These are phyloP conservation scores for Neurospora sp. DNA, from an alignment of 495 filamentous ascomycete genomes.

Conservation along the genomic window DNA sequence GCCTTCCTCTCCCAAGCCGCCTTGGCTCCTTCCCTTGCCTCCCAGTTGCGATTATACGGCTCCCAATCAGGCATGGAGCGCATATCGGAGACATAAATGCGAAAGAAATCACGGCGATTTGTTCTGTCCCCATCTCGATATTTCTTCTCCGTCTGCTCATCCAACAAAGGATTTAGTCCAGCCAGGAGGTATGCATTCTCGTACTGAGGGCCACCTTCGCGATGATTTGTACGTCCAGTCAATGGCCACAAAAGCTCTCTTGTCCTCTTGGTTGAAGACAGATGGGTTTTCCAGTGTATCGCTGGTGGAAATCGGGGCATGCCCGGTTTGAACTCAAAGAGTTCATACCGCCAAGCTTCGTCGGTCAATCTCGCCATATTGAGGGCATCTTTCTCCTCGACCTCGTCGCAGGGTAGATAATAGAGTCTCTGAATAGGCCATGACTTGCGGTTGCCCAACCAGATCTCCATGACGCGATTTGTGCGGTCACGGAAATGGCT, in stretches of 20 bases:
- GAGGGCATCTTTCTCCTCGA: background rate
- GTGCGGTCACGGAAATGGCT: slow-evolving; percentile 15
- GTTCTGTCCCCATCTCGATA: background rate
- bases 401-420: background rate
- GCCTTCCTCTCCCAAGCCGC: background rate
- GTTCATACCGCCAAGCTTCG: background rate
- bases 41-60: background rate
- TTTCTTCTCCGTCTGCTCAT: background rate
- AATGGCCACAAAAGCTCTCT: background rate
- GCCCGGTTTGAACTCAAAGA: background rate
- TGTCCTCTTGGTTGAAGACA: background rate
- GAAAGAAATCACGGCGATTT: background rate
- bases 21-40: background rate
- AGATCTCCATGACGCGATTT: background rate
- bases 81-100: background rate
- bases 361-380: background rate
- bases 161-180: background rate
- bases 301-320: background rate
- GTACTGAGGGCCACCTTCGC: slow-evolving; percentile 11
- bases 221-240: slow-evolving; percentile 1
- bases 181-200: slow-evolving; percentile 1
- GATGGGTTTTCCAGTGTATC: background rate
- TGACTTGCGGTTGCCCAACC: background rate
- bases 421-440: background rate
- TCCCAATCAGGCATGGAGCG: background rate